Conservation (phyloP, 1,284 basidiomycete species). For the Mixia osmundae region DNA sequence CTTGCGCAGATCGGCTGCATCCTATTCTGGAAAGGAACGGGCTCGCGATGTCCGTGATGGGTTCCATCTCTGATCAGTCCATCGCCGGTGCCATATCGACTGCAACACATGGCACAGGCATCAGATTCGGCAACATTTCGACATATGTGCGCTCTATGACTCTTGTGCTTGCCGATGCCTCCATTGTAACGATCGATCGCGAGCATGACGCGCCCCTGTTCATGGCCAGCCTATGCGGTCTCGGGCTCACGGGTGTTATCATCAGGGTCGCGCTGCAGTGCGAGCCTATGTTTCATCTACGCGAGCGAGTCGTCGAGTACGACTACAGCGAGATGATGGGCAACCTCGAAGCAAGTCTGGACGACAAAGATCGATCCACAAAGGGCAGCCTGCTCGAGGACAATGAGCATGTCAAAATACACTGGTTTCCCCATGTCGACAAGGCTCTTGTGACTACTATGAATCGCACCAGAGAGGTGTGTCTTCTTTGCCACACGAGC, state of each 20-base stretch:
- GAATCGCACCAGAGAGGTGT: conserved; percentile 34
- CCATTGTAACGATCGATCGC: conserved; percentile 41
- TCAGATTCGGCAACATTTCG: conserved; percentile 56
- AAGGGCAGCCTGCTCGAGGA: conserved; percentile 32
- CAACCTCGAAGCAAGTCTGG: conserved; percentile 32
- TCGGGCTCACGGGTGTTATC: conserved; percentile 83
- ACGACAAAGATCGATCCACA: conserved; percentile 25
- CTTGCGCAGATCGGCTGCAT: conserved; percentile 21
- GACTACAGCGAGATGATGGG: conserved; percentile 33
- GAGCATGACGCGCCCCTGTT: conserved; percentile 48
- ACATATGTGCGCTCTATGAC: conserved; percentile 52
- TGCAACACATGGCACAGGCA: conserved; percentile 79
- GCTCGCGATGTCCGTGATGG: conserved; percentile 74
- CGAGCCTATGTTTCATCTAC: conserved; percentile 58
- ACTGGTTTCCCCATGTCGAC: conserved; percentile 78
- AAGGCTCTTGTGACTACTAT: conserved; percentile 47
- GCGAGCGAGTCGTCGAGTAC: conserved; percentile 45
- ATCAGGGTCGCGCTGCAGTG: conserved; percentile 53
- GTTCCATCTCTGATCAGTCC: conserved; percentile 91
- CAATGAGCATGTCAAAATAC: conserved; percentile 70
- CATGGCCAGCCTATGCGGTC: conserved; percentile 70
- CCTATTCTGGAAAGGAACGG: conserved; percentile 36
- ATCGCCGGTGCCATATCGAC: conserved; percentile 85
- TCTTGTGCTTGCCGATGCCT: conserved; percentile 41
- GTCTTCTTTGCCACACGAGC: conserved; percentile 6